Base-by-base conservation (phyloP, 2,329 filamentous ascomycete species). In the Eutypella sp. region DNA sequence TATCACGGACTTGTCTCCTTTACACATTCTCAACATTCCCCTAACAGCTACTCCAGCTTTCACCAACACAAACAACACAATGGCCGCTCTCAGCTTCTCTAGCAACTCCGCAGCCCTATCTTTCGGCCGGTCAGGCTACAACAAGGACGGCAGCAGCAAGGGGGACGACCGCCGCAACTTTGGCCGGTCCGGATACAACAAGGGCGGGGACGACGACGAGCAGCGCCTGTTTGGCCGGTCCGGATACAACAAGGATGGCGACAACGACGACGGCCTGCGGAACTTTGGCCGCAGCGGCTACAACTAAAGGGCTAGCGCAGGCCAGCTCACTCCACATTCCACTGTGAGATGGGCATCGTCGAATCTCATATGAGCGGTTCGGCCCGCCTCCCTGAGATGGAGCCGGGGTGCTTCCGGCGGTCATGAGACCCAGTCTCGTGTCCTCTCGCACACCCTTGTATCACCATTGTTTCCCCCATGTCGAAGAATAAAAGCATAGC, bases 141-240 rank as follows among this genome's bases (percentile, higher is more conserved):
- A 72, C 59, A 62, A 65, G 49, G 64, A 65, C 52, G n/a, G n/a
- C n/a, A n/a, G n/a, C n/a, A 53, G 54, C 38, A 55, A 64, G 53
- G 59, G 60, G 46, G 53, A 57, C 29, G 54, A 58, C 47, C 50
- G 50, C 40, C 37, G 61, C 49, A 64, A 67, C 62, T 64, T 68
- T 48, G 72, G 72, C 60, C 71, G 71, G 50, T 69, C 66, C 43
- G 71, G 71, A 51, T 74, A 74, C 66, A 75, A 74, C 67, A 71
- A 69, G 61, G 58, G n/a, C n/a, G 54, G 54, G 40, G 56, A 64
- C 54, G 59, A 60, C 46, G 53, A 57, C 29, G 54, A 58, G 47
- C 50, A 50, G 38, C 37, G 61, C 49, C 63, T 67, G 62, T 64
- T 68, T 48, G 72, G 72, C 60, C 71, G 71, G 50, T 69, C 66